These are phyloP conservation scores for Parachlorella kessleri DNA, from an alignment of 139 green algal species.

Conservation along the genomic window DNA sequence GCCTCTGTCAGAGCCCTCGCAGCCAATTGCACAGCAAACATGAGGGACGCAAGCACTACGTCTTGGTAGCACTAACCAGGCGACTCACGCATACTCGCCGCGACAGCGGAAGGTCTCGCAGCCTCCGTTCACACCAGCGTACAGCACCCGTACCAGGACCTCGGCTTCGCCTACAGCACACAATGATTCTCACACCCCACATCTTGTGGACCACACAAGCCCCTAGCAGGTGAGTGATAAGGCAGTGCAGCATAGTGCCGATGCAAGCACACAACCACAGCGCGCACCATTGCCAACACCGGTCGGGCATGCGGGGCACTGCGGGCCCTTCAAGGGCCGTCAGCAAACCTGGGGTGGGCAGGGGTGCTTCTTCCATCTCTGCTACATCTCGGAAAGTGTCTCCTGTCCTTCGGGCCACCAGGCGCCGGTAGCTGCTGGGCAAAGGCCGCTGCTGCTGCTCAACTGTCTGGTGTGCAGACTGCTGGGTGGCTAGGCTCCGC, in stretches of 20 bases:
- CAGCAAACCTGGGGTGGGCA: too few species aligned
- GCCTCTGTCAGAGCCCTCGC: too few species aligned
- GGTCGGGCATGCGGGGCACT: too few species aligned
- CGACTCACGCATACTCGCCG: constrained; percentile 55
- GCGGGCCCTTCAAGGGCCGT: too few species aligned
- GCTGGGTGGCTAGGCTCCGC: too few species aligned
- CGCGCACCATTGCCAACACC: neutral
- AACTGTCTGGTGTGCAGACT: too few species aligned
- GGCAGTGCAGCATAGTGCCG: neutral
- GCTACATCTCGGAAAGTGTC: constrained; percentile 51
- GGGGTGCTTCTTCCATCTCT: constrained; percentile 29
- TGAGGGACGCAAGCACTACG: too few species aligned
- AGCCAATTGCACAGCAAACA: too few species aligned
- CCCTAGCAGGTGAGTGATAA: neutral
- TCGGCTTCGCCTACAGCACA: constrained; percentile 33
- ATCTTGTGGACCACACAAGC: too few species aligned
- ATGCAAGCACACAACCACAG: neutral
- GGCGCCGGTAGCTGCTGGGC: constrained; percentile 40
- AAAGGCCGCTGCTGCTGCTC: too few species aligned
- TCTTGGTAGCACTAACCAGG: too few species aligned
- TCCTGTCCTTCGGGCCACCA: constrained; percentile 46
- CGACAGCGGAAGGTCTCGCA: constrained; percentile 72
- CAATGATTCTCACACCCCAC: too few species aligned
- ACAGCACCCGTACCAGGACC: constrained; percentile 39
- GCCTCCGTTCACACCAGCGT: constrained; percentile 71